Evolutionary conservation across 495 filamentous ascomycete genomes (phyloP).

Genomic region (Tirmania nivea): DNA sequence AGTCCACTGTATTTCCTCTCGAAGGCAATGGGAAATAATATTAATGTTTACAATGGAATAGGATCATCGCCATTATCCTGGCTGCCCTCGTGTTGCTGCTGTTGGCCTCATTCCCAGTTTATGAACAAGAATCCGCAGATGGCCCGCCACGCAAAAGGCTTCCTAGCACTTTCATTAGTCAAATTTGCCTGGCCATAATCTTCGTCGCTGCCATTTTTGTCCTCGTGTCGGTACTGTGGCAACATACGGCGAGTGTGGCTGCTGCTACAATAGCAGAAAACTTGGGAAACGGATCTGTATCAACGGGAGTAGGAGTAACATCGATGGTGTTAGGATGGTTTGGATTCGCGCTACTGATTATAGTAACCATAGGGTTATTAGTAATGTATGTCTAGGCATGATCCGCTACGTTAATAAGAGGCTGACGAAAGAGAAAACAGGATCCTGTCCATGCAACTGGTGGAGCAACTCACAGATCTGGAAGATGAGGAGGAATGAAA

Average conservation of each 20-base stretch:
- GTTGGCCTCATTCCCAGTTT: constrained; percentile 61
- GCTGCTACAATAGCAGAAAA: constrained; percentile 84
- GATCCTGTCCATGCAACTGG: constrained; percentile 20
- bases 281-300: constrained; percentile 80
- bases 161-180: constrained; percentile 48
- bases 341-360: constrained; percentile 71
- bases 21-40: background rate
- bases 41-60: constrained; percentile 8
- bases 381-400: constrained; percentile 38
- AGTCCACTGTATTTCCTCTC: constrained; percentile 16
- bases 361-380: constrained; percentile 80
- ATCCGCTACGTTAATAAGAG: too few relatives aligned
- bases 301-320: constrained; percentile 67
- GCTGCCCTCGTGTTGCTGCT: constrained; percentile 55
- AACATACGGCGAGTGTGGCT: constrained; percentile 84
- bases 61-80: constrained; percentile 64
- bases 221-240: constrained; percentile 51
- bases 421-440: constrained; percentile 7
- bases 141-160: constrained; percentile 50
- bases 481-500: constrained; percentile 1
- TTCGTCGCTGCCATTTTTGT: constrained; percentile 62
- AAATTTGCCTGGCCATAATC: constrained; percentile 55
- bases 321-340: constrained; percentile 98
- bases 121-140: constrained; percentile 45
- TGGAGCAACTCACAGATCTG: constrained; percentile 16